A percentile compares a stretch with the other conserved stretches of the same genome.
Evolutionary conservation across 2,329 filamentous ascomycete genomes (phyloP).

Genomic region (Teratosphaeria gauchensis): DNA sequence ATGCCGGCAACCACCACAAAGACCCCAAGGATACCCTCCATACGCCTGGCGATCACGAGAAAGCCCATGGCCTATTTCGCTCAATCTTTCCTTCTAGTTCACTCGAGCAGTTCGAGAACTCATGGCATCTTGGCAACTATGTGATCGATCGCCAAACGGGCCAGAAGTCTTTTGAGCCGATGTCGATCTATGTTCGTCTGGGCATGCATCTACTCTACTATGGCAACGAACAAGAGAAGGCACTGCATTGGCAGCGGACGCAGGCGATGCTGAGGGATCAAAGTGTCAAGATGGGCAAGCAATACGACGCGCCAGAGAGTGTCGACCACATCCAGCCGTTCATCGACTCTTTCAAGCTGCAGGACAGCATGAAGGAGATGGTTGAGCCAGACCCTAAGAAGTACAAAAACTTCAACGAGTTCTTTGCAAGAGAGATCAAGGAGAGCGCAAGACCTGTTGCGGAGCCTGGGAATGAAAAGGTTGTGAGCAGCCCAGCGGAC

Average conservation of each 20-base stretch:
- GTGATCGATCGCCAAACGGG: constrained; percentile 33
- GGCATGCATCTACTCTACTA: constrained; percentile 38
- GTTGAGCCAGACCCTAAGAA: constrained; percentile 28
- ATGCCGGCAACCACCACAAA: constrained; percentile 11
- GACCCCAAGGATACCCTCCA: constrained; percentile 22
- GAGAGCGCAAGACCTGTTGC: constrained; percentile 28
- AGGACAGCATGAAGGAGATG: constrained; percentile 25
- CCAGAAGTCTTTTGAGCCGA: constrained; percentile 32
- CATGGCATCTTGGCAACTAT: constrained; percentile 35
- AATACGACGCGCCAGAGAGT: constrained; percentile 31
- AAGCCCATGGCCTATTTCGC: constrained; percentile 14
- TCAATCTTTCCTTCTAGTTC: constrained; percentile 16
- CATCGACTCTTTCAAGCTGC: constrained; percentile 30
- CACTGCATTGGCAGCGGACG: constrained; percentile 28
- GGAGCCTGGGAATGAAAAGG: constrained; percentile 25
- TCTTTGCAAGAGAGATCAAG: constrained; percentile 32
- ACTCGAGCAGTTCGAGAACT: constrained; percentile 26
- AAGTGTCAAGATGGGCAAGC: constrained; percentile 31
- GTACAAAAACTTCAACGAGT: constrained; percentile 35
- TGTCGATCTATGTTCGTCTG: constrained; percentile 34
- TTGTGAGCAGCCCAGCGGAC: constrained; percentile 29
- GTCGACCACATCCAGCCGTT: constrained; percentile 32
- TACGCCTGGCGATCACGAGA: constrained; percentile 13
- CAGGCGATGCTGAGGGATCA: constrained; percentile 28
- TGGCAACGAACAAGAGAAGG: constrained; percentile 29